Evolutionary conservation across 768 basidiomycete species (phyloP).

Genomic region (Psilocybe sp.): DNA sequence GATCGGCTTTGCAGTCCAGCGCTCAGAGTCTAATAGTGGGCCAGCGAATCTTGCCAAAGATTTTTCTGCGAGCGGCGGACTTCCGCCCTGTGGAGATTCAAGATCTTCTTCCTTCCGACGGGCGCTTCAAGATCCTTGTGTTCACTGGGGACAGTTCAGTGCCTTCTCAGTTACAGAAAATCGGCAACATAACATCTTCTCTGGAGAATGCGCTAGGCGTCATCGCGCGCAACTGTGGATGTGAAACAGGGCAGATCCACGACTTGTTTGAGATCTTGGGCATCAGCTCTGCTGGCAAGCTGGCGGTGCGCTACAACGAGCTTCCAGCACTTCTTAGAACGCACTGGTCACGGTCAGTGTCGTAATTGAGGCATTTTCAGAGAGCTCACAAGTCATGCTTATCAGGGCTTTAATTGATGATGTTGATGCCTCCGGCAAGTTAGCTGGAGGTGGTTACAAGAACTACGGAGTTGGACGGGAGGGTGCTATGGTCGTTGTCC

Average conservation of each 20-base stretch:
- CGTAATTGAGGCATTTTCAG: neutral
- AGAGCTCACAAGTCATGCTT: neutral
- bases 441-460: conserved; percentile 54
- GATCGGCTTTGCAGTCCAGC: conserved; percentile 29
- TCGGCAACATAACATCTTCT: conserved; percentile 26
- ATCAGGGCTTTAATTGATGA: conserved; percentile 62
- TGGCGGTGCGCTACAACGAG: conserved; percentile 39
- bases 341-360: conserved; percentile 60
- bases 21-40: conserved; percentile 46
- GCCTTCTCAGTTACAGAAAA: conserved; percentile 22
- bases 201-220: conserved; percentile 21
- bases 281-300: conserved; percentile 35
- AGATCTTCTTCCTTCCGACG: conserved; percentile 48
- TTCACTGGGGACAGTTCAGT: conserved; percentile 46
- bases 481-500: conserved; percentile 55
- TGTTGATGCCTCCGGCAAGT: conserved; percentile 34
- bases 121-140: conserved; percentile 52
- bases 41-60: conserved; percentile 48
- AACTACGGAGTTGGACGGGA: conserved; percentile 45
- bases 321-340: conserved; percentile 44
- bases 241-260: conserved; percentile 23
- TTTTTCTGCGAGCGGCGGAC: conserved; percentile 50
- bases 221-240: conserved; percentile 24
- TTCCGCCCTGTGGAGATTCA: conserved; percentile 50
- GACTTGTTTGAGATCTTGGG: conserved; percentile 42